A percentile compares a stretch with the other conserved stretches of the same genome.
Conservation (phyloP, 768 basidiomycete genomes). For the Pulveroboletus sp. region DNA sequence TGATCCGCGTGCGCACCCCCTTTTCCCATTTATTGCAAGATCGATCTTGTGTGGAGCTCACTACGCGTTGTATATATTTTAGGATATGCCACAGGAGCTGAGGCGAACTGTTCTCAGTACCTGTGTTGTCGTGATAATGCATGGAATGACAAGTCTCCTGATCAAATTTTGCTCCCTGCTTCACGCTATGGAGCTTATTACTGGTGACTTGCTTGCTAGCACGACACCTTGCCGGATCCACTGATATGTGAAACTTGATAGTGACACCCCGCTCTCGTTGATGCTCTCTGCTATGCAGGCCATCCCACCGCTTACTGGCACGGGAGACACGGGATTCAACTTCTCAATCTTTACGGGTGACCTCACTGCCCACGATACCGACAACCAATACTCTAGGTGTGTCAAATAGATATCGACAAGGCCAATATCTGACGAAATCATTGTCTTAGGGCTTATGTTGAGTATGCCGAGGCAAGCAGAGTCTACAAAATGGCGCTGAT, state of each 20-base stretch:
- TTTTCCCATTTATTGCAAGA: not conserved
- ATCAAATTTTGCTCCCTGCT: conserved; percentile 49
- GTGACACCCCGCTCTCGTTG: conserved; percentile 62
- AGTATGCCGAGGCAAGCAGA: conserved; percentile 52
- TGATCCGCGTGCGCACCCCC: conserved; percentile 38
- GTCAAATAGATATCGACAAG: not conserved
- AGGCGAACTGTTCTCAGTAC: conserved; percentile 62
- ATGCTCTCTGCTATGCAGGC: conserved; percentile 55
- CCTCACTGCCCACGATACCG: conserved; percentile 66
- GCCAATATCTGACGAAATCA: not conserved
- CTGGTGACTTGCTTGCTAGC: not conserved
- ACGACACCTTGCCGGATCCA: not conserved
- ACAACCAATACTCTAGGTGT: conserved; percentile 58
- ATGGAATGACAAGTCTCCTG: conserved; percentile 45
- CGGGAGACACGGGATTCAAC: conserved; percentile 54
- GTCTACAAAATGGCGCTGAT: not conserved
- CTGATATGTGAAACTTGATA: conserved; percentile 9
- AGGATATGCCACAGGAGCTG: conserved; percentile 66
- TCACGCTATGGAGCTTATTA: conserved; percentile 54
- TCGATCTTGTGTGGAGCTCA: not conserved
- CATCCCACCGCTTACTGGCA: conserved; percentile 60
- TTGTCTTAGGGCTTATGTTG: conserved; percentile 45
- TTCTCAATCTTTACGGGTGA: conserved; percentile 72
- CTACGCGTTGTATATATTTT: not conserved
- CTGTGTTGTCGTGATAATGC: conserved; percentile 58